Evolutionary conservation across 139 green algal genomes (phyloP), one percentile per base, ranked within the genome.

Genomic region (Volvox reticuliferus): DNA sequence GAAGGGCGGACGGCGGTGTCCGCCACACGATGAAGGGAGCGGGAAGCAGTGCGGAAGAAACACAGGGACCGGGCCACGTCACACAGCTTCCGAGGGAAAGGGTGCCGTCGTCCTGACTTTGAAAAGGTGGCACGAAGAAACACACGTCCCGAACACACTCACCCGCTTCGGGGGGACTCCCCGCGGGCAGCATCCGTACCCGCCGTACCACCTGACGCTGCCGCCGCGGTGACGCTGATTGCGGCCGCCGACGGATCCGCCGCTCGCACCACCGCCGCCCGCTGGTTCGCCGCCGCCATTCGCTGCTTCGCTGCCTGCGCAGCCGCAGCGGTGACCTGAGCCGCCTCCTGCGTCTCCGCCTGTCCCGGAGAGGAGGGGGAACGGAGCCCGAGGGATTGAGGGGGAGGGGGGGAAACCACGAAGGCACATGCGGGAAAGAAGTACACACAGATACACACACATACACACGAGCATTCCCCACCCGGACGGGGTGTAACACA

Each of bases 321-420:
- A 0, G 69, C 80, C 1, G 28, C 28, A 17, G 69, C 79, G 2
- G 91, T 83, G 9, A 33, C 14, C 73, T 44, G 55, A 9, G 88
- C 20, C 12, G 85, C 87, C 18, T 67, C 90, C 69, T 87, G 68
- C 77, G 35, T 73, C 83, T 93, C 90, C 17, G 78, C 77, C 90
- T 93, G 90, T 35, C n/a, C n/a, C 18, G 33, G 35, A 20, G 35
- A 6, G 21, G 37, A 2, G 78, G 61, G 32, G 50, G 16, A 3
- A 50, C 50, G 9, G 28, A 3, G 82, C n/a, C n/a, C n/a, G 35
- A 30, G 35, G 32, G 77, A 82, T 16, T 17, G 32, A 63, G 32
- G 62, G 12, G 32, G 44, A 14, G 5, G 44, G 44, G 44, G 44
- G 5, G 44, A 55, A 5, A 55, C 5, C 5, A 14, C 44, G 44